These are phyloP conservation scores for Lecanosticta acicola DNA, from an alignment of 2,329 filamentous ascomycete genomes.

Conservation along the genomic window DNA sequence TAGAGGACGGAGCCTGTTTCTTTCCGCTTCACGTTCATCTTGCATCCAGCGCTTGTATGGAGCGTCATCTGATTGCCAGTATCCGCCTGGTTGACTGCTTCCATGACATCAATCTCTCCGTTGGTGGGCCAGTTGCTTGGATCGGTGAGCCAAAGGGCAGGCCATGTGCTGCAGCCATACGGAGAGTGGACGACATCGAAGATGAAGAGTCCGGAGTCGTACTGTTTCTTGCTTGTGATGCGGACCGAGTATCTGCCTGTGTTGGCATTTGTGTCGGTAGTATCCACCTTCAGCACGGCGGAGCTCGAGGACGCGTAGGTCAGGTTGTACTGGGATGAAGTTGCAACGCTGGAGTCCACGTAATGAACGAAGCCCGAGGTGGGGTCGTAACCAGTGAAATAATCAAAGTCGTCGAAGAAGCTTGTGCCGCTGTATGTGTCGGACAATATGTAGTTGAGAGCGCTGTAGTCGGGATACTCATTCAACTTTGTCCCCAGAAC, in stretches of 20 bases:
- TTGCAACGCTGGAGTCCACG: conserved; percentile 22
- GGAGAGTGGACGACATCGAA: conserved; percentile 35
- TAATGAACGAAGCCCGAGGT: conserved; percentile 50
- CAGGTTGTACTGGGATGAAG: conserved; percentile 24
- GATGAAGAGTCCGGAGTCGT: conserved; percentile 35
- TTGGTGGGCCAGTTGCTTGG: conserved; percentile 40
- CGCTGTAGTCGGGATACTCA: conserved; percentile 27
- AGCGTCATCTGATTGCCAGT: conserved; percentile 25
- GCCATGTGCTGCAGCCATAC: conserved; percentile 36
- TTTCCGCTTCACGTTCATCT: conserved; percentile 27
- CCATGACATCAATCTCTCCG: conserved; percentile 32
- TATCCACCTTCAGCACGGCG: conserved; percentile 27
- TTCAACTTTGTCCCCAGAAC: conserved; percentile 21
- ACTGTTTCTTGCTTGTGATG: conserved; percentile 33
- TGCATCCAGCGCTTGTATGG: conserved; percentile 31
- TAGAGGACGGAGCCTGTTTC: conserved; percentile 27
- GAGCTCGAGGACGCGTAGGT: conserved; percentile 26
- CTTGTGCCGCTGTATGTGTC: conserved; percentile 38
- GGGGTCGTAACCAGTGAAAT: conserved; percentile 45
- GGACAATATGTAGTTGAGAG: conserved; percentile 24
- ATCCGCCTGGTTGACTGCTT: conserved; percentile 30
- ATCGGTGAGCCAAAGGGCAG: conserved; percentile 35
- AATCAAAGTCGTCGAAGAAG: conserved; percentile 48
- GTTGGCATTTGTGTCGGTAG: conserved; percentile 22
- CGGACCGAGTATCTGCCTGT: conserved; percentile 33